Percentiles rank a stretch among this genome's conserved stretches.
These are phyloP conservation scores for Vitis hybrid DNA, from an alignment of 177 flowering plant genomes.

Conservation along the genomic window DNA sequence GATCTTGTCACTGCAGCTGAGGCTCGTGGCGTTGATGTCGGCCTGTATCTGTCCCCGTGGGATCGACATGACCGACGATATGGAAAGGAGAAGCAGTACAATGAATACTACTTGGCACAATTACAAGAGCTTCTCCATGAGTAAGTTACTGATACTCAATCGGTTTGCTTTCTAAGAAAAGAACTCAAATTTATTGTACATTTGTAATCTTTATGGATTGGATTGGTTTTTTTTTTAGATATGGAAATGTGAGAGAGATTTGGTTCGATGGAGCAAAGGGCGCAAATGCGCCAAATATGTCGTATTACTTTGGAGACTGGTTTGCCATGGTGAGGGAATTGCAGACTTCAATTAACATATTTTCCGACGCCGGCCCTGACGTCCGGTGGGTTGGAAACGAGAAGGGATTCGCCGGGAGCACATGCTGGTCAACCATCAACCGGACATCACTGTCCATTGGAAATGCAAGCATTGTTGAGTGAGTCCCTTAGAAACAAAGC, in stretches of 20 bases:
- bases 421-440: constrained; percentile 88
- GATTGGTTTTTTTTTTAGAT: constrained; percentile 28
- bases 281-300: constrained; percentile 70
- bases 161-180: no score
- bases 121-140: constrained; percentile 74
- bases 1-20: constrained; percentile 66
- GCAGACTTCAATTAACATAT: constrained; percentile 81
- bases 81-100: constrained; percentile 55
- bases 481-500: constrained; percentile 11
- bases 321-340: constrained; percentile 83
- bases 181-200: no score
- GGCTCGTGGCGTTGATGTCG: constrained; percentile 62
- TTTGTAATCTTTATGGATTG: no score
- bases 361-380: constrained; percentile 91
- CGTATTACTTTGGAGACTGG: constrained; percentile 80
- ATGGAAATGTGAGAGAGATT: constrained; percentile 78
- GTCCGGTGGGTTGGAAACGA: constrained; percentile 92
- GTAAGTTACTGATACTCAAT: constrained; percentile 21
- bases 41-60: constrained; percentile 93
- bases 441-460: constrained; percentile 63
- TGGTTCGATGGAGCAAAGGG: constrained; percentile 99
- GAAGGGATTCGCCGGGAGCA: constrained; percentile 67
- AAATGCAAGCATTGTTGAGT: constrained; percentile 53
- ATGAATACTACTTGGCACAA: constrained; percentile 86
- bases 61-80: constrained; percentile 86